phyloP scores from a whole-genome alignment of 2,329 filamentous ascomycete species.

The Pestalotiopsis sp. region DNA sequence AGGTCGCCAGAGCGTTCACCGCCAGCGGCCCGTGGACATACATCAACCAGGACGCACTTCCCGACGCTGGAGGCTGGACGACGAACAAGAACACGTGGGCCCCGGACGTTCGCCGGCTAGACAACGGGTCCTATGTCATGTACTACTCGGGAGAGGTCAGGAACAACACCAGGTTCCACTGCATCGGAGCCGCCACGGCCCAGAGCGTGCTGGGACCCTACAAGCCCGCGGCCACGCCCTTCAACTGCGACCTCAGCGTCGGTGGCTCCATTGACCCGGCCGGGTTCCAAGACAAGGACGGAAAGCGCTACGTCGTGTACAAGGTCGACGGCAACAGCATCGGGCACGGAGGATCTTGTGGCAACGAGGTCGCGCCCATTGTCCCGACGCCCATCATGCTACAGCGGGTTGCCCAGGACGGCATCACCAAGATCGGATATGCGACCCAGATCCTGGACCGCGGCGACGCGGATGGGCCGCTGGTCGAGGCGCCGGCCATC shows the following conservation, averaged over 20 bases:
- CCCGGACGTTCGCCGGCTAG: constrained; percentile 57
- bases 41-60: constrained; percentile 57
- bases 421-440: constrained; percentile 53
- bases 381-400: constrained; percentile 58
- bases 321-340: constrained; percentile 68
- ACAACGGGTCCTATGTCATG: constrained; percentile 57
- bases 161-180: constrained; percentile 47
- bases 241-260: constrained; percentile 53
- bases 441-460: constrained; percentile 50
- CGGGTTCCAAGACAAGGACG: constrained; percentile 58
- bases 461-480: constrained; percentile 47
- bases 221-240: constrained; percentile 44
- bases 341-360: constrained; percentile 44
- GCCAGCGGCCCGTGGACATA: constrained; percentile 50
- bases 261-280: constrained; percentile 67
- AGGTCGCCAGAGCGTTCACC: constrained; percentile 52
- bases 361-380: constrained; percentile 43
- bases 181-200: constrained; percentile 59
- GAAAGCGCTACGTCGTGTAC: constrained; percentile 62
- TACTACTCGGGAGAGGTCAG: constrained; percentile 58
- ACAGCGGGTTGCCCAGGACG: constrained; percentile 53
- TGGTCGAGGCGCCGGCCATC: constrained; percentile 64
- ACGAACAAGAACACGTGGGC: constrained; percentile 60
- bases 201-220: constrained; percentile 54
- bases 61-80: constrained; percentile 54